Conservation (phyloP, 164 flowering plant genomes). For the Buxus sempervirens region DNA sequence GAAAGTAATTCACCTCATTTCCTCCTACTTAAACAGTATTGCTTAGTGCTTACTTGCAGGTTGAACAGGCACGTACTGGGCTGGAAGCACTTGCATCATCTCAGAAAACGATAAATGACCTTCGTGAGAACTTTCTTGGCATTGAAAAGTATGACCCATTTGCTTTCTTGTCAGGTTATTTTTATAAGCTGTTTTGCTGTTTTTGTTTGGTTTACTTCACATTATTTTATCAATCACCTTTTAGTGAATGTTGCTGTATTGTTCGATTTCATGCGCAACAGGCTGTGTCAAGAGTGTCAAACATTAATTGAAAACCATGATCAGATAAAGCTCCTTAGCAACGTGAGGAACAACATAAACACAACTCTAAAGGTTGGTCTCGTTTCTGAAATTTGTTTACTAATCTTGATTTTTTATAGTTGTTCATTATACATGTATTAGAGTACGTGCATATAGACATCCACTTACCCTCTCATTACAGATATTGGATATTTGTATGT, state of each 20-base stretch:
- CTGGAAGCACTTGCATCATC: constrained; percentile 76
- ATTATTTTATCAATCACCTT: not conserved
- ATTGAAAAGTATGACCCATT: constrained; percentile 73
- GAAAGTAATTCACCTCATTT: not conserved
- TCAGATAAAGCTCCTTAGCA: constrained; percentile 97
- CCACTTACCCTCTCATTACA: too few relatives aligned
- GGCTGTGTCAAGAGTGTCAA: constrained; percentile 95
- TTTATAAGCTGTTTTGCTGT: not conserved
- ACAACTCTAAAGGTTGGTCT: constrained; percentile 81
- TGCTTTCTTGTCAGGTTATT: not conserved
- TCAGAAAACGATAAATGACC: constrained; percentile 63
- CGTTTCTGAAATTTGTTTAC: not conserved
- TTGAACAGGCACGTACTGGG: constrained; percentile 87
- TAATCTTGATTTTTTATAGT: not conserved
- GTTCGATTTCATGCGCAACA: constrained; percentile 27
- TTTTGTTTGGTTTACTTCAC: not conserved
- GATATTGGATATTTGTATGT: not conserved
- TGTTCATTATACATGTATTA: not conserved
- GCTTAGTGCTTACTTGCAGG: constrained; percentile 40
- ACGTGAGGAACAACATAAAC: constrained; percentile 89
- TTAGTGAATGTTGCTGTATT: not conserved
- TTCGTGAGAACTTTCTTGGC: constrained; percentile 76
- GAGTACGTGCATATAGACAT: not conserved
- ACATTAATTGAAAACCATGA: constrained; percentile 97
- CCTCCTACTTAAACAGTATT: not conserved